Evolutionary conservation across 331 rosid species (phyloP).

Genomic region (Spiraea crenata): DNA sequence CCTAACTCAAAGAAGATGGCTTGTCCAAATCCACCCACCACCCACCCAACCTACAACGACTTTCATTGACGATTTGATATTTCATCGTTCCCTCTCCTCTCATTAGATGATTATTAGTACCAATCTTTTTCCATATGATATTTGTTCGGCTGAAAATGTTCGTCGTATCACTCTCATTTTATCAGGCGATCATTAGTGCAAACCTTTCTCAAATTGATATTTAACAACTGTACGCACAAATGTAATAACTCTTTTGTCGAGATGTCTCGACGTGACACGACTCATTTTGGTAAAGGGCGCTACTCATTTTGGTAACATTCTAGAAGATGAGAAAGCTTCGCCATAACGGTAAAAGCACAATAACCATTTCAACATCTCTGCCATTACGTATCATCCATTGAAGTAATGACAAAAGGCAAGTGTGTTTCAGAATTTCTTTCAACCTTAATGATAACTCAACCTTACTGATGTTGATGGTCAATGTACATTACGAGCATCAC

Average conservation of each 20-base stretch:
- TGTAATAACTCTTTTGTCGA: not conserved
- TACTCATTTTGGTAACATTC: not conserved
- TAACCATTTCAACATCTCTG: not conserved
- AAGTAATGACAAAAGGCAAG: not conserved
- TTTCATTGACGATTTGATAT: constrained; percentile 11
- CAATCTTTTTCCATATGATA: too few species aligned
- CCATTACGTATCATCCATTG: not conserved
- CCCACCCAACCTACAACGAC: constrained; percentile 23
- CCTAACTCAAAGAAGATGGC: constrained; percentile 3
- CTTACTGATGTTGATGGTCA: too few species aligned
- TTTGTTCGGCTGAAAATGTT: too few species aligned
- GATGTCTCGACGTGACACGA: not conserved
- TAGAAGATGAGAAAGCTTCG: not conserved
- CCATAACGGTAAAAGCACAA: constrained; percentile 1
- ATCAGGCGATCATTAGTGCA: too few species aligned
- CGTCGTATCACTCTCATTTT: too few species aligned
- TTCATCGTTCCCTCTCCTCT: not conserved
- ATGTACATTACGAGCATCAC: too few species aligned
- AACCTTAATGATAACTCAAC: too few species aligned
- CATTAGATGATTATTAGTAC: too few species aligned
- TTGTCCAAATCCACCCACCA: constrained; percentile 19
- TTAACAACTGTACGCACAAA: too few species aligned
- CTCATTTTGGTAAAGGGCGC: not conserved
- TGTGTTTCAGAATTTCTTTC: too few species aligned
- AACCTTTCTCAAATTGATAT: too few species aligned